A percentile compares a stretch with the other conserved stretches of the same genome.
Evolutionary conservation across 495 filamentous ascomycete genomes (phyloP).

Genomic region (Aspergillus olivimuriae): DNA sequence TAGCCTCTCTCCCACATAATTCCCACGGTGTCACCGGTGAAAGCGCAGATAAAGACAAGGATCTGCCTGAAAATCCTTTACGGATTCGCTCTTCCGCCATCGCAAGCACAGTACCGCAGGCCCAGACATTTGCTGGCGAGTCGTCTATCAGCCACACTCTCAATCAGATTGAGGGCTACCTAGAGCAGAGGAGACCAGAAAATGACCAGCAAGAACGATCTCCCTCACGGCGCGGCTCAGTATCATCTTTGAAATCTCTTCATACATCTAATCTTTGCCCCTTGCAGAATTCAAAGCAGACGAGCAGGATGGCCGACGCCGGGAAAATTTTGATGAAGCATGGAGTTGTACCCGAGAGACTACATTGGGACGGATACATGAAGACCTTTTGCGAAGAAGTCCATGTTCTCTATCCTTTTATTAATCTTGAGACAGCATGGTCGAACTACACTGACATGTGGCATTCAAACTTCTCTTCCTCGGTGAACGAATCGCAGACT

Average conservation of each 20-base stretch:
- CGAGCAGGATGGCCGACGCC: not conserved
- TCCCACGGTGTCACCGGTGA: not conserved
- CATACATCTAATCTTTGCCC: not conserved
- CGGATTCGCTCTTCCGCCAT: not conserved
- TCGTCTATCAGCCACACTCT: slow-evolving; percentile 20
- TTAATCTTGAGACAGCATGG: slow-evolving; percentile 16
- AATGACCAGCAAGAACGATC: slow-evolving; percentile 6
- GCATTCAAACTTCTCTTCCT: not conserved
- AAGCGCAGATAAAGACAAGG: too few relatives aligned
- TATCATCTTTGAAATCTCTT: slow-evolving; percentile 4
- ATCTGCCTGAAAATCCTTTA: too few relatives aligned
- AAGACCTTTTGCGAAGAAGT: slow-evolving; percentile 19
- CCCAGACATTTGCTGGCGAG: slow-evolving; percentile 19
- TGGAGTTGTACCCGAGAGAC: slow-evolving; percentile 8
- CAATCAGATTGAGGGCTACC: slow-evolving; percentile 17
- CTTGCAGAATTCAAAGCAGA: not conserved
- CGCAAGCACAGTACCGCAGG: not conserved
- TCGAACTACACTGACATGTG: slow-evolving; percentile 9
- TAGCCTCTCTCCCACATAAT: not conserved
- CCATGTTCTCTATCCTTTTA: slow-evolving; percentile 20
- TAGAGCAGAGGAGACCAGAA: slow-evolving; percentile 16
- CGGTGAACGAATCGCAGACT: not conserved
- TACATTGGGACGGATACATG: slow-evolving; percentile 14
- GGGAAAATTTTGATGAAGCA: slow-evolving; percentile 3
- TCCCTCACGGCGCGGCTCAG: slow-evolving; percentile 10